phyloP scores from a whole-genome alignment of 176 grass and related monocot genomes.

The maize (Zea mays) region DNA sequence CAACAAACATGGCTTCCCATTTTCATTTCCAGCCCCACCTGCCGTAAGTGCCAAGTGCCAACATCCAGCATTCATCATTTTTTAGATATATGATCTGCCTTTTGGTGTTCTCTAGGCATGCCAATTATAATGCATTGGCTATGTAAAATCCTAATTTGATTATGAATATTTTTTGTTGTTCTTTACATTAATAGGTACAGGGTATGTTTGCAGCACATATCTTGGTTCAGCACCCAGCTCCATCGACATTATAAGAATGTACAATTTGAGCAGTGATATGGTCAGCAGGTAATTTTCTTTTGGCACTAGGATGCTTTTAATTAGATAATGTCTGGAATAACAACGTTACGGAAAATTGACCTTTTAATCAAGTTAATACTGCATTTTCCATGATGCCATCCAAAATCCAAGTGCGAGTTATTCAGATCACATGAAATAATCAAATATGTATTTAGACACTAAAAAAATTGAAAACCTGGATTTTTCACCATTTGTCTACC shows the following conservation, averaged over 20 bases:
- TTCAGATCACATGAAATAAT: no score
- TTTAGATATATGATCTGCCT: background rate
- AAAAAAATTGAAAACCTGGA: no score
- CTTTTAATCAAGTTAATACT: background rate
- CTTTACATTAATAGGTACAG: conserved; percentile 79
- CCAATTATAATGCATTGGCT: background rate
- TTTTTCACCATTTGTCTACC: no score
- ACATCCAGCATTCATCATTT: background rate
- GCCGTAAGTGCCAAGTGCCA: background rate
- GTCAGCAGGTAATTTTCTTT: conserved; percentile 57
- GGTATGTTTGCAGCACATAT: conserved; percentile 88
- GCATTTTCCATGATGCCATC: no score
- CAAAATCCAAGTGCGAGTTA: no score
- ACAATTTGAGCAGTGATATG: conserved; percentile 73
- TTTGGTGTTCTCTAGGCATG: background rate
- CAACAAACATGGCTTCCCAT: no score
- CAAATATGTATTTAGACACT: no score
- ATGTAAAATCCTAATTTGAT: background rate
- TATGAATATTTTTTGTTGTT: conserved; percentile 8
- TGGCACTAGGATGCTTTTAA: conserved; percentile 1
- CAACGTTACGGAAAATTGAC: background rate
- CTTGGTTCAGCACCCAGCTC: conserved; percentile 59
- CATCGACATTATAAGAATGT: conserved; percentile 89
- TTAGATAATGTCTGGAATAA: background rate
- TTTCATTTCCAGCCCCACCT: background rate